phyloP scores from a whole-genome alignment of 495 filamentous ascomycete species.

The Chaetomium fimeti region DNA sequence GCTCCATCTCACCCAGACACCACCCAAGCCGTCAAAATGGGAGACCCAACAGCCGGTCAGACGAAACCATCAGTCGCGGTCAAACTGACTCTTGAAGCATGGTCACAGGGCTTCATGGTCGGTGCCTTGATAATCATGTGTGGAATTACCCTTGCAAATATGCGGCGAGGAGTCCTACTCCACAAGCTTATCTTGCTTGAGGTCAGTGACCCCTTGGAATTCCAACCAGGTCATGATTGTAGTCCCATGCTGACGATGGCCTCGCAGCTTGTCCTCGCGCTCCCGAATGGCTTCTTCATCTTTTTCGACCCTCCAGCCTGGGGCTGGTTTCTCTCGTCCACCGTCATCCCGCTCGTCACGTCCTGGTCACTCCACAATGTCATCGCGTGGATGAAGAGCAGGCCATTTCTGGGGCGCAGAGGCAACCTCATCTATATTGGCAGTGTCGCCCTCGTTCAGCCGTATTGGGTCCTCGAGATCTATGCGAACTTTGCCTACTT shows the following conservation, averaged over 20 bases:
- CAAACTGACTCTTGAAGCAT: slow-evolving; percentile 8
- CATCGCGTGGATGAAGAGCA: slow-evolving; percentile 17
- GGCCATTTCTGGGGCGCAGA: slow-evolving; percentile 7
- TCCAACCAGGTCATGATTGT: not conserved
- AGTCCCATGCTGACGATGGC: not conserved
- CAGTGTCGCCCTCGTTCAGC: slow-evolving; percentile 7
- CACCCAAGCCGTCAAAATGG: not conserved
- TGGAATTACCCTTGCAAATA: slow-evolving; percentile 13
- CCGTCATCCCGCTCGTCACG: slow-evolving; percentile 12
- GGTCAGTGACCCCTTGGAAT: not conserved
- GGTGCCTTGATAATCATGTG: slow-evolving; percentile 16
- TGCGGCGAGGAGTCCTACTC: slow-evolving; percentile 11
- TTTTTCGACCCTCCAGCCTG: slow-evolving; percentile 8
- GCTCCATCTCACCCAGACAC: not conserved
- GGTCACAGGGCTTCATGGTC: slow-evolving; percentile 17
- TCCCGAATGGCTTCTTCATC: slow-evolving; percentile 15
- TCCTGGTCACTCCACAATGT: slow-evolving; percentile 14
- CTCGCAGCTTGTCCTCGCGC: not conserved
- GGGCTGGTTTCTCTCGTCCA: slow-evolving; percentile 10
- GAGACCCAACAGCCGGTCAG: not conserved
- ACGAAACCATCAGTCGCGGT: not conserved
- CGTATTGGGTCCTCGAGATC: slow-evolving; percentile 12
- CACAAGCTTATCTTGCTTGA: slow-evolving; percentile 15
- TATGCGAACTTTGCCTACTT: slow-evolving; percentile 13
- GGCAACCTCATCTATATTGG: slow-evolving; percentile 15